phyloP scores from a whole-genome alignment of 2,329 filamentous ascomycete species.

The Calonectria pauciramosa region DNA sequence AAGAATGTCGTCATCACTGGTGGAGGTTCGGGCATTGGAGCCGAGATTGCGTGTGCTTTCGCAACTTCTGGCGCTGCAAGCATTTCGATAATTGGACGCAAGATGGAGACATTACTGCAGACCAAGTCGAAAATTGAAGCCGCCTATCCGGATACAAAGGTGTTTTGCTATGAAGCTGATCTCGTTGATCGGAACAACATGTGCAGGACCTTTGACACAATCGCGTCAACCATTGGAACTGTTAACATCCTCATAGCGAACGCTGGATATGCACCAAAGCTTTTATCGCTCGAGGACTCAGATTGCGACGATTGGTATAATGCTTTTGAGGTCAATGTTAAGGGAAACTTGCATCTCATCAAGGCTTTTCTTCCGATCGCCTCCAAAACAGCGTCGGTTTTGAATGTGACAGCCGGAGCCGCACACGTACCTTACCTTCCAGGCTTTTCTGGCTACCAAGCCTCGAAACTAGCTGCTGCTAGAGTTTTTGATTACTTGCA shows the following conservation, averaged over 20 bases:
- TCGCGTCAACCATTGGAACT: background rate
- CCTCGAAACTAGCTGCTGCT: slow-evolving; percentile 51
- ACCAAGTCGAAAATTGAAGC: background rate
- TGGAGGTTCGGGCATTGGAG: background rate
- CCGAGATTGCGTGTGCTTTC: background rate
- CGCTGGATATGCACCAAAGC: background rate
- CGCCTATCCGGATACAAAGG: background rate
- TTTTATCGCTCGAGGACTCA: background rate
- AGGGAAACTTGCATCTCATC: background rate
- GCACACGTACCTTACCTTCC: slow-evolving; percentile 39
- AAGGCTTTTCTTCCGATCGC: slow-evolving; percentile 24
- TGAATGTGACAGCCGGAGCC: slow-evolving; percentile 41
- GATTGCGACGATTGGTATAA: background rate
- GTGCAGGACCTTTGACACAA: background rate
- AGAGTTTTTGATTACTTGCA: slow-evolving; percentile 54
- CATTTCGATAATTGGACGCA: slow-evolving; percentile 1
- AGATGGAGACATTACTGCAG: background rate
- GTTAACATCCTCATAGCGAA: background rate
- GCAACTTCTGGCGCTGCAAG: background rate
- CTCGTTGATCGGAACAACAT: background rate
- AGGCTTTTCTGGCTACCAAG: slow-evolving; percentile 47
- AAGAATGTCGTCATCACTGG: slow-evolving; percentile 10
- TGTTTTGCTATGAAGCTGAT: background rate
- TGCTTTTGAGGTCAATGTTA: background rate
- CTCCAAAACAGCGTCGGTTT: slow-evolving; percentile 28